Evolutionary conservation across 2,329 filamentous ascomycete species (phyloP).

Genomic region (Fusarium marasasianum): DNA sequence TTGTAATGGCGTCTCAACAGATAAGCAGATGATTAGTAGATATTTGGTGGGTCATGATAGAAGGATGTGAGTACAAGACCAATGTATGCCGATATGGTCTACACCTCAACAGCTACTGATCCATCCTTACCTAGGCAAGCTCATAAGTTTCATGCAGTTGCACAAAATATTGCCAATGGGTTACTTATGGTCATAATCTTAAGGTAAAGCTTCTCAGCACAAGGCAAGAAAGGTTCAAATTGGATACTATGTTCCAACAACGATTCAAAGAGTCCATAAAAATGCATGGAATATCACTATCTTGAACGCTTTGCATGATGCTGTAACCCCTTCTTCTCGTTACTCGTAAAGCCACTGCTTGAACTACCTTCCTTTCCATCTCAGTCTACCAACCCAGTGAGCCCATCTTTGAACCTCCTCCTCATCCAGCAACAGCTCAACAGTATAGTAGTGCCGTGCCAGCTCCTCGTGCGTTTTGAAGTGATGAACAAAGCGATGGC

Average conservation of each 20-base stretch:
- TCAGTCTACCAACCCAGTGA: constrained; percentile 75
- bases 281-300: neutral
- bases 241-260: neutral
- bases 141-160: neutral
- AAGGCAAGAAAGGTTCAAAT: neutral
- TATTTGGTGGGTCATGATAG: neutral
- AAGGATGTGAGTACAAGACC: neutral
- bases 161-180: neutral
- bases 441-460: constrained; percentile 75
- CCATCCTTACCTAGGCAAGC: neutral
- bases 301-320: neutral
- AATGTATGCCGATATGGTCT: neutral
- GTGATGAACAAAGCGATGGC: constrained; percentile 83
- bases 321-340: neutral
- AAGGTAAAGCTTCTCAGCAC: no score
- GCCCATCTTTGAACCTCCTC: constrained; percentile 78
- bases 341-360: neutral
- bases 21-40: neutral
- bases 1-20: neutral
- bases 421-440: constrained; percentile 74
- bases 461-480: constrained; percentile 81
- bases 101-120: neutral
- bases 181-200: neutral
- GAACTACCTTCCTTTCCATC: constrained; percentile 70
- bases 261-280: neutral